A percentile compares a stretch with the other conserved stretches of the same genome.
phyloP scores from a whole-genome alignment of 768 basidiomycete species.

The Lenzites betulinus region DNA sequence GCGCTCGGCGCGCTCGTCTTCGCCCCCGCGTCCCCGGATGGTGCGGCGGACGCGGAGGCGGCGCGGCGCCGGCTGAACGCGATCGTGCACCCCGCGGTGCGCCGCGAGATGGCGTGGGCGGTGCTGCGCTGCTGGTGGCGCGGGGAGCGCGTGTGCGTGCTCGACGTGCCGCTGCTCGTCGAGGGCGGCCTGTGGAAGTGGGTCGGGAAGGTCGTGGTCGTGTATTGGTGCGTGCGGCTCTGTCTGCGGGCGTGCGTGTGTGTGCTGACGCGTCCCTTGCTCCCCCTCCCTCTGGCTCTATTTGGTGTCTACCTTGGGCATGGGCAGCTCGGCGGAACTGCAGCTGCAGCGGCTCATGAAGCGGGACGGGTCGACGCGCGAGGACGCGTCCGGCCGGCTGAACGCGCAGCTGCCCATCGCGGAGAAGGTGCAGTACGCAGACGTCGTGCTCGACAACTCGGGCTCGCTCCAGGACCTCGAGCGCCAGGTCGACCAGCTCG shows the following conservation, averaged over 20 bases:
- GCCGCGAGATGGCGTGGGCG: slow-evolving; percentile 69
- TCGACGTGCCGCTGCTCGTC: slow-evolving; percentile 92
- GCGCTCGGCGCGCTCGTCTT: slow-evolving; percentile 87
- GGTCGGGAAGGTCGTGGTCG: slow-evolving; percentile 84
- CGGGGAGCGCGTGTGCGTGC: slow-evolving; percentile 76
- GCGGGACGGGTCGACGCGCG: slow-evolving; percentile 65
- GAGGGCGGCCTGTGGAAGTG: slow-evolving; percentile 85
- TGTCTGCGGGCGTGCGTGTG: neutral
- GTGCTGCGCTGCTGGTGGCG: slow-evolving; percentile 72
- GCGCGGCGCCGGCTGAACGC: slow-evolving; percentile 62
- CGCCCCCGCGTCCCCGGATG: too few relatives aligned
- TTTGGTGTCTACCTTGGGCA: too few relatives aligned
- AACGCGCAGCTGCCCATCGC: slow-evolving; percentile 79
- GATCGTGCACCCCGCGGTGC: slow-evolving; percentile 92
- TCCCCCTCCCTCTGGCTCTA: neutral
- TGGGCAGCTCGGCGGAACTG: slow-evolving; percentile 69
- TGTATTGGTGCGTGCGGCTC: slow-evolving; percentile 73
- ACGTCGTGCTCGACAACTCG: slow-evolving; percentile 87
- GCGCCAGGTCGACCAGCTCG: slow-evolving; percentile 48
- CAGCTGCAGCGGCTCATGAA: slow-evolving; percentile 83
- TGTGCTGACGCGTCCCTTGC: neutral
- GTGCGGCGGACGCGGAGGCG: slow-evolving; percentile 60
- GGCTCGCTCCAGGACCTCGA: slow-evolving; percentile 71
- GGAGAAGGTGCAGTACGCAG: slow-evolving; percentile 82
- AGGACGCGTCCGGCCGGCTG: slow-evolving; percentile 75